Evolutionary conservation across 306 rosid species (phyloP).

Genomic region (Cucumis melo): DNA sequence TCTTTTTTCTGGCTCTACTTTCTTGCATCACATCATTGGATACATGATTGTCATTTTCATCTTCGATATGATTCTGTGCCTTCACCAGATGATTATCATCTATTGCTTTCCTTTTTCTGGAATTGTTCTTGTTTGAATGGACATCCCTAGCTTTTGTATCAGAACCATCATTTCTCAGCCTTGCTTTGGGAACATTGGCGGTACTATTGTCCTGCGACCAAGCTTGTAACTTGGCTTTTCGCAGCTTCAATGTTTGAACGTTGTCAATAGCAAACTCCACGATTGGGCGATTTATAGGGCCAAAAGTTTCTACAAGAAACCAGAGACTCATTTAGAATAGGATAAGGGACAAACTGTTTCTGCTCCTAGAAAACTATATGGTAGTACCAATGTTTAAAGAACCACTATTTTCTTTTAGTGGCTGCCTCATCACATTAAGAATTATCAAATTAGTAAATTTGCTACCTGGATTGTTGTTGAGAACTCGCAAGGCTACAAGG

Average conservation of each 20-base stretch:
- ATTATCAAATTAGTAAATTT: conserved; percentile 5
- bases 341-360: neutral
- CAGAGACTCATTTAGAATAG: neutral
- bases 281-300: conserved; percentile 79
- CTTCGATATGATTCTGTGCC: conserved; percentile 15
- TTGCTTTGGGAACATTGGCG: conserved; percentile 7
- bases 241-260: conserved; percentile 54
- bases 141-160: conserved; percentile 12
- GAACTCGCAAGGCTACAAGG: conserved; percentile 88
- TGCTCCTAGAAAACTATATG: neutral
- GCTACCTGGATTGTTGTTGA: conserved; percentile 90
- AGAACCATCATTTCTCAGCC: conserved; percentile 8
- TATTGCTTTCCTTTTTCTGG: conserved; percentile 33
- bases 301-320: conserved; percentile 55
- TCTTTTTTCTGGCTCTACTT: conserved; percentile 29
- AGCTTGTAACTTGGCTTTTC: conserved; percentile 43
- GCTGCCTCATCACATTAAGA: neutral
- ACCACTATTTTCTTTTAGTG: neutral
- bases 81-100: conserved; percentile 23
- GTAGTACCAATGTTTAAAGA: neutral
- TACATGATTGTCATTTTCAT: conserved; percentile 9
- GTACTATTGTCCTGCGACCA: conserved; percentile 22
- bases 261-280: conserved; percentile 93
- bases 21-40: conserved; percentile 22
- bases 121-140: conserved; percentile 13